Conservation (phyloP, 2,329 filamentous ascomycete genomes). For the Trichoderma koningiopsis region DNA sequence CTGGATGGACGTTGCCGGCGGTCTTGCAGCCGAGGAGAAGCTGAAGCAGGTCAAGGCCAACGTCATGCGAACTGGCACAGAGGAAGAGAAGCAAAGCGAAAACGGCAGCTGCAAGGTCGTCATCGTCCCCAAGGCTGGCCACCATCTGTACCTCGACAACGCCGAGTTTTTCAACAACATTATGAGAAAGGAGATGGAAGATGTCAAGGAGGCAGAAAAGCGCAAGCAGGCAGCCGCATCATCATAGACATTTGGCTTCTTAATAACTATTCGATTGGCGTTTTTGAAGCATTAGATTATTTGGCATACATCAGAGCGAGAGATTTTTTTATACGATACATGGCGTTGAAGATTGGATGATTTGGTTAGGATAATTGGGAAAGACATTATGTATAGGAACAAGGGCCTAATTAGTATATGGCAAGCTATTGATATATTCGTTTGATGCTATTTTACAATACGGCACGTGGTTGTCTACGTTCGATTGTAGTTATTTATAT, state of each 20-base stretch:
- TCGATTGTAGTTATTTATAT: background rate
- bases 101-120: slow-evolving; percentile 82
- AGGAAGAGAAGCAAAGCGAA: slow-evolving; percentile 70
- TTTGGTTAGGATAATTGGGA: background rate
- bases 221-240: slow-evolving; percentile 30
- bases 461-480: background rate
- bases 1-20: slow-evolving; percentile 96
- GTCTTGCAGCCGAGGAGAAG: slow-evolving; percentile 76
- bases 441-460: background rate
- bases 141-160: slow-evolving; percentile 64
- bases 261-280: background rate
- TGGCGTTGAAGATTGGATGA: slow-evolving; percentile 17
- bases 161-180: slow-evolving; percentile 59
- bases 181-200: slow-evolving; percentile 56
- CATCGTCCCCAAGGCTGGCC: slow-evolving; percentile 65
- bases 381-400: background rate
- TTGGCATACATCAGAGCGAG: slow-evolving; percentile 4
- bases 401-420: background rate
- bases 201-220: slow-evolving; percentile 44
- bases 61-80: slow-evolving; percentile 61
- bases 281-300: slow-evolving; percentile 2
- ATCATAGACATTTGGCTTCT: background rate
- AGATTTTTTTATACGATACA: background rate
- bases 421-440: background rate
- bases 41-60: slow-evolving; percentile 68